These are phyloP conservation scores for Alloteropsis angusta DNA, from an alignment of 202 grass and related monocot genomes.

Conservation along the genomic window DNA sequence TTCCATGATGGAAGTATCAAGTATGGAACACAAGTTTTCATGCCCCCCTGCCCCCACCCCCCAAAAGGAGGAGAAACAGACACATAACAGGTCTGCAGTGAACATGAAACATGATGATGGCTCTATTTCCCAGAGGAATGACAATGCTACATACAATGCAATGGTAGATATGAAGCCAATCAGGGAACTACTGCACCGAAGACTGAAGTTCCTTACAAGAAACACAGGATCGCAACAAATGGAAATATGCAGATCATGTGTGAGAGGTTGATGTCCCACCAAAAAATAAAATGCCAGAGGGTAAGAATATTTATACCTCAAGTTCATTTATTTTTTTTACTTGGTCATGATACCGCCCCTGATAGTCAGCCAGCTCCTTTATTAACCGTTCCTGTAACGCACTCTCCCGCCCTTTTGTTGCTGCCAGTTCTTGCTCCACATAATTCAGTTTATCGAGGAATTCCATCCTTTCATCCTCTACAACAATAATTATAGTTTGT, in stretches of 20 bases:
- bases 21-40: neutral
- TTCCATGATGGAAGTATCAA: too few relatives aligned
- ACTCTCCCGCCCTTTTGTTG: slow-evolving; percentile 69
- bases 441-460: slow-evolving; percentile 52
- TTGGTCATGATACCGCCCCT: slow-evolving; percentile 50
- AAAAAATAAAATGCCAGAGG: neutral
- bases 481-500: slow-evolving; percentile 14
- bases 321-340: slow-evolving; percentile 68
- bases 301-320: slow-evolving; percentile 39
- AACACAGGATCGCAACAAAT: neutral
- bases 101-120: neutral
- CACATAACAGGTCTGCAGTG: too few relatives aligned
- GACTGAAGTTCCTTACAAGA: neutral
- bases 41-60: neutral
- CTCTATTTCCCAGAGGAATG: neutral
- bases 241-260: neutral
- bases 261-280: neutral
- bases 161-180: neutral
- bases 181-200: neutral
- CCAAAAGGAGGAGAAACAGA: too few relatives aligned
- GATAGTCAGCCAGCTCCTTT: slow-evolving; percentile 62
- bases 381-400: slow-evolving; percentile 69
- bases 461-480: slow-evolving; percentile 68
- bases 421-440: slow-evolving; percentile 82
- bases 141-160: neutral